phyloP scores from a whole-genome alignment of 1,139 yeast genomes.

The Nakaseomyces bracarensis region DNA sequence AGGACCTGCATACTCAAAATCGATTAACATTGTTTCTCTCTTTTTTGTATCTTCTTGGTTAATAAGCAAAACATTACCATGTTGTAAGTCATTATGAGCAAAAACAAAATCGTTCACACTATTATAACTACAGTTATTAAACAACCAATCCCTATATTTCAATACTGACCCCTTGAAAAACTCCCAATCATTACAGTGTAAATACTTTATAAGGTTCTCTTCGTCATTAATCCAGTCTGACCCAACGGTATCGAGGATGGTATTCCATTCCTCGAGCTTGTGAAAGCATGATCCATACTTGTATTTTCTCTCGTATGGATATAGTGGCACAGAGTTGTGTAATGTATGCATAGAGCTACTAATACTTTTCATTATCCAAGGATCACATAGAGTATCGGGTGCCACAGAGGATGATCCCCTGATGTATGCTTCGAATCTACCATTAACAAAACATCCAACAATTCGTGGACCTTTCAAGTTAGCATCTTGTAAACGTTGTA shows the following conservation, averaged over 20 bases:
- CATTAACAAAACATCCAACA: slow-evolving; percentile 77
- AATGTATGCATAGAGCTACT: not conserved
- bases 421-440: slow-evolving; percentile 84
- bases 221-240: slow-evolving; percentile 27
- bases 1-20: slow-evolving; percentile 90
- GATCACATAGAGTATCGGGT: slow-evolving; percentile 59
- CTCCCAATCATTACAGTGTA: slow-evolving; percentile 44
- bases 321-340: not conserved
- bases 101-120: slow-evolving; percentile 45
- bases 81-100: slow-evolving; percentile 93
- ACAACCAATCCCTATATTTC: slow-evolving; percentile 57
- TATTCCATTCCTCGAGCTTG: slow-evolving; percentile 63
- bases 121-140: slow-evolving; percentile 40
- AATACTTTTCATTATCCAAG: not conserved
- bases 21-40: slow-evolving; percentile 72
- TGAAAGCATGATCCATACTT: slow-evolving; percentile 45
- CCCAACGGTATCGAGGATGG: slow-evolving; percentile 40
- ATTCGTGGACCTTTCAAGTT: slow-evolving; percentile 69
- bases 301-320: not conserved
- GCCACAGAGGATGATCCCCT: slow-evolving; percentile 51
- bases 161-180: slow-evolving; percentile 41
- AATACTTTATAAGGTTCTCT: slow-evolving; percentile 33
- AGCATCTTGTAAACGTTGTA: slow-evolving; percentile 58
- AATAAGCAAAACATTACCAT: slow-evolving; percentile 68
- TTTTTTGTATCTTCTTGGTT: slow-evolving; percentile 43